These are phyloP conservation scores for Parietichytrium sp. DNA, from an alignment of 108 stramenopile genomes.

Conservation along the genomic window DNA sequence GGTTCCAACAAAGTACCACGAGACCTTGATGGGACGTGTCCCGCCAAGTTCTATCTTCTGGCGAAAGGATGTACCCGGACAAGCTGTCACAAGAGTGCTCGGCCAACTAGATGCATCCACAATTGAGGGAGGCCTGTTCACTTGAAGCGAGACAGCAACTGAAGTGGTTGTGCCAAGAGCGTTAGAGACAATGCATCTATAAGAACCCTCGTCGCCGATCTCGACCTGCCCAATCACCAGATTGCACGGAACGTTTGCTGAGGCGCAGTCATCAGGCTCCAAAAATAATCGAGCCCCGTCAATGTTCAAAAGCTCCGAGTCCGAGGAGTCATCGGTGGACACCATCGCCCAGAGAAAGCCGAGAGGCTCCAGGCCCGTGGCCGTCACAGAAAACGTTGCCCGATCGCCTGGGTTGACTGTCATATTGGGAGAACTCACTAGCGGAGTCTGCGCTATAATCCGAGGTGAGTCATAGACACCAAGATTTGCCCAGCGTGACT, in stretches of 20 bases:
- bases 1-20: neutral
- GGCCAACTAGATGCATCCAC: neutral
- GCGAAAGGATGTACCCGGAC: neutral
- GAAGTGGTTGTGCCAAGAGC: neutral
- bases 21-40: neutral
- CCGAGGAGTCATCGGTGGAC: too few species aligned
- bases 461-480: slow-evolving; percentile 12
- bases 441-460: neutral
- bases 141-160: neutral
- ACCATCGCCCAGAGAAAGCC: neutral
- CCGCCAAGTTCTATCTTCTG: neutral
- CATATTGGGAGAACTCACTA: neutral
- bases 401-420: neutral
- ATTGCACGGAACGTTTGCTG: neutral
- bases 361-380: slow-evolving; percentile 11
- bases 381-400: neutral
- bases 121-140: neutral
- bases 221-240: neutral
- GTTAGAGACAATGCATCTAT: neutral
- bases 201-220: neutral
- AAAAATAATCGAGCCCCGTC: neutral
- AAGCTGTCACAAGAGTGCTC: neutral
- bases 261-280: neutral
- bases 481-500: slow-evolving; percentile 9
- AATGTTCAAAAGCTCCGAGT: neutral